These are phyloP conservation scores for Epichloe gansuensis DNA, from an alignment of 2,329 filamentous ascomycete species.

Conservation along the genomic window DNA sequence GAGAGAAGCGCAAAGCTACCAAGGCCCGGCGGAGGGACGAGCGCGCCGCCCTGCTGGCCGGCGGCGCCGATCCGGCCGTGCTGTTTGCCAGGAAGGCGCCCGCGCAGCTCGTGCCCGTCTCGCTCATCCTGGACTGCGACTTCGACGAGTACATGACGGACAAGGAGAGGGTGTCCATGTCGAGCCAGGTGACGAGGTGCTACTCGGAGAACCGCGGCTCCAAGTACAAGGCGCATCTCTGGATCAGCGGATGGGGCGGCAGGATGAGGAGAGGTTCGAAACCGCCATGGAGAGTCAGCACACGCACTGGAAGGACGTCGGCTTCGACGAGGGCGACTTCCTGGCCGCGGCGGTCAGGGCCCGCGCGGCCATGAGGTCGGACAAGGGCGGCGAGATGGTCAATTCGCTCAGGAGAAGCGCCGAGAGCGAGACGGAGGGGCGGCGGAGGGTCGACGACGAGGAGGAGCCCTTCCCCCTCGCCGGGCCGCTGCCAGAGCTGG, in stretches of 20 bases:
- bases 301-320: constrained; percentile 66
- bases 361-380: constrained; percentile 49
- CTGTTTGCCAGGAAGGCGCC: constrained; percentile 22
- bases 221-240: constrained; percentile 56
- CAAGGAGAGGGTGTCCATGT: constrained; percentile 72
- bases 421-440: constrained; percentile 17
- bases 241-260: constrained; percentile 67
- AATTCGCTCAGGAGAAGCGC: constrained; percentile 39
- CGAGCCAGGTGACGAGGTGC: constrained; percentile 70
- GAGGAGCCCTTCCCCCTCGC: constrained; percentile 22
- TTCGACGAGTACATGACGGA: constrained; percentile 87
- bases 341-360: constrained; percentile 54
- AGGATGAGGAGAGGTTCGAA: constrained; percentile 69
- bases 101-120: constrained; percentile 54
- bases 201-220: constrained; percentile 79
- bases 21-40: constrained; percentile 37
- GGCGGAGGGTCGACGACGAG: constrained; percentile 16
- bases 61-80: constrained; percentile 29
- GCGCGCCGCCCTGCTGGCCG: constrained; percentile 36
- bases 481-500: constrained; percentile 19
- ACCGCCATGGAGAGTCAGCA: constrained; percentile 60
- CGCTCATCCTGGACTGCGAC: constrained; percentile 79
- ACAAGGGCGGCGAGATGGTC: constrained; percentile 42
- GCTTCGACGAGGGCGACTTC: constrained; percentile 65
- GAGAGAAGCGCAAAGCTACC: constrained; percentile 39